A percentile compares a stretch with the other conserved stretches of the same genome.
Conservation (phyloP, 2,329 filamentous ascomycete species). For the Botrytis deweyae region DNA sequence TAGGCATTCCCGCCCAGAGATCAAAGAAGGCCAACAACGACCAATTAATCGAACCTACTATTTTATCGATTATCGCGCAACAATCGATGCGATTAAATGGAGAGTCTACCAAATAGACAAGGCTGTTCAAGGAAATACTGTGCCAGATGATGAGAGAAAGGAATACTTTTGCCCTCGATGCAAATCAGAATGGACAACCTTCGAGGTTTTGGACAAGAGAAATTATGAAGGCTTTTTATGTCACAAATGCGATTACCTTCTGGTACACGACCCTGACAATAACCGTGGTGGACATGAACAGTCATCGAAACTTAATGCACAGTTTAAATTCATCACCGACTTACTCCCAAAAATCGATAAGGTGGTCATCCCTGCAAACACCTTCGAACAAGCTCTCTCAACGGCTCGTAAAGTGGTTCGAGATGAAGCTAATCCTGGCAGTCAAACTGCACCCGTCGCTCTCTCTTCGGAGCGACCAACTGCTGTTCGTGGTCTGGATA, state of each 20-base stretch:
- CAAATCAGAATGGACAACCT: conserved; percentile 79
- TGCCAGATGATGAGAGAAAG: conserved; percentile 81
- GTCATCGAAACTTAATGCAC: conserved; percentile 71
- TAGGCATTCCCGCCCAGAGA: conserved; percentile 72
- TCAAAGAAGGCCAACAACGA: conserved; percentile 76
- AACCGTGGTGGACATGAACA: conserved; percentile 70
- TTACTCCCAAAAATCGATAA: conserved; percentile 74
- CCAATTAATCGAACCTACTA: conserved; percentile 90
- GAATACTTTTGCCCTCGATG: conserved; percentile 85
- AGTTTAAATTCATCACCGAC: conserved; percentile 76
- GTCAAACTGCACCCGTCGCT: conserved; percentile 58
- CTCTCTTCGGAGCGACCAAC: conserved; percentile 56
- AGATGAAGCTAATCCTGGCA: conserved; percentile 65
- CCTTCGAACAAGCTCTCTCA: conserved; percentile 67
- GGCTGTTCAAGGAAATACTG: conserved; percentile 79
- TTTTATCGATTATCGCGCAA: conserved; percentile 91
- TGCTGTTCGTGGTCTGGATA: conserved; percentile 66
- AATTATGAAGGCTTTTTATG: conserved; percentile 72
- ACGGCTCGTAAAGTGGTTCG: conserved; percentile 63
- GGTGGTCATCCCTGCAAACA: conserved; percentile 71
- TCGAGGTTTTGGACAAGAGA: conserved; percentile 81
- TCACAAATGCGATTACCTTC: conserved; percentile 67
- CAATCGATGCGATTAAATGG: conserved; percentile 96
- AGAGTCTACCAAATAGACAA: conserved; percentile 85
- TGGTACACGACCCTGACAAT: conserved; percentile 66